These are phyloP conservation scores for Chiua virens DNA, from an alignment of 768 basidiomycete species.

Conservation along the genomic window DNA sequence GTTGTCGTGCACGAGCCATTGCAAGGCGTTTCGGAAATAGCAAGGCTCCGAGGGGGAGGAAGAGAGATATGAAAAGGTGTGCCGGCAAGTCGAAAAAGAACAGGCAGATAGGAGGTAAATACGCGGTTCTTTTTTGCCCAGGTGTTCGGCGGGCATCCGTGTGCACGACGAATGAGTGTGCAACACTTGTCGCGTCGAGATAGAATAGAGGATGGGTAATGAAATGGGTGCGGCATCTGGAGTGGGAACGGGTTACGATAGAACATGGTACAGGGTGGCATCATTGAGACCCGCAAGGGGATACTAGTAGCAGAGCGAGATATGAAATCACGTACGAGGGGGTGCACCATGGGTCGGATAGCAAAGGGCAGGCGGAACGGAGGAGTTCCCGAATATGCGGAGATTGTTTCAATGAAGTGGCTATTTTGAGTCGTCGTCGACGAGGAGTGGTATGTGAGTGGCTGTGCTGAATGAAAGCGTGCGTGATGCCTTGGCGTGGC, in stretches of 20 bases:
- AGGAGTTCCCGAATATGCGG: too few relatives aligned
- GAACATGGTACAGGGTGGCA: constrained; percentile 1
- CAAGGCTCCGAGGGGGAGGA: constrained; percentile 16
- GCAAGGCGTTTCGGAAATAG: constrained; percentile 18
- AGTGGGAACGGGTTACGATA: constrained; percentile 18
- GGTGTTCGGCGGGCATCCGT: neutral
- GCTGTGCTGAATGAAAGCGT: neutral
- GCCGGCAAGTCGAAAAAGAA: constrained; percentile 5
- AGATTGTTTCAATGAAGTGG: too few relatives aligned
- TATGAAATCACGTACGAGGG: constrained; percentile 16
- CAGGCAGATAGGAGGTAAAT: constrained; percentile 9
- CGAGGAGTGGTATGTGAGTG: too few relatives aligned
- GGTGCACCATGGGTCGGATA: neutral
- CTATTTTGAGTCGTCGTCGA: too few relatives aligned
- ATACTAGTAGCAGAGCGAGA: too few relatives aligned
- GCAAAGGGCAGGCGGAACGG: too few relatives aligned
- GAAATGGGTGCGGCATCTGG: constrained; percentile 13
- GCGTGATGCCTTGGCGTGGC: neutral
- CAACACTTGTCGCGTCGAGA: neutral
- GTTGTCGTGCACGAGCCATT: constrained; percentile 1
- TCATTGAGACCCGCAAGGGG: too few relatives aligned
- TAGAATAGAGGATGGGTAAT: constrained; percentile 1
- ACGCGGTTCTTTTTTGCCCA: constrained; percentile 10
- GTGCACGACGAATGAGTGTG: neutral
- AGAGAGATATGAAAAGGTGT: constrained; percentile 7